Conservation (phyloP, 1,284 basidiomycete species). For the Ceraceosorus guamensis region DNA sequence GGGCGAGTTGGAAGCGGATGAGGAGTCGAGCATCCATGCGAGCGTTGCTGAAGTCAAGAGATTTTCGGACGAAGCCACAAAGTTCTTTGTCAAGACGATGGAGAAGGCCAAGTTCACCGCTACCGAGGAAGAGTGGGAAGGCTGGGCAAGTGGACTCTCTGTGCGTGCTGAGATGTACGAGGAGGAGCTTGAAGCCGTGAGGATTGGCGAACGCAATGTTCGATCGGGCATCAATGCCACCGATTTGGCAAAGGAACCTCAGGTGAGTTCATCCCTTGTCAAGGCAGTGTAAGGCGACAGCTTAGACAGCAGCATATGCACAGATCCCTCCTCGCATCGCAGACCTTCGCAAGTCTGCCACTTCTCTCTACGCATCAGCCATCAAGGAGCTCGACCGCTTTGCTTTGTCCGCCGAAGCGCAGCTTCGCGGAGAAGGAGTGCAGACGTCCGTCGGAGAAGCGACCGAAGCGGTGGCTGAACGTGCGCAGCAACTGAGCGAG, state of each 20-base stretch:
- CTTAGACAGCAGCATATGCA: too few relatives aligned
- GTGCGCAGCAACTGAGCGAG: slow-evolving; percentile 21
- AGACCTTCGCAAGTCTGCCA: slow-evolving; percentile 23
- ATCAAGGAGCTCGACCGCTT: slow-evolving; percentile 23
- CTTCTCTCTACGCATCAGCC: slow-evolving; percentile 26
- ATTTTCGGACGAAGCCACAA: slow-evolving; percentile 23
- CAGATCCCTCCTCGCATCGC: slow-evolving; percentile 21
- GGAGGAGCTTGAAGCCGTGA: slow-evolving; percentile 24
- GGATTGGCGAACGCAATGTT: slow-evolving; percentile 17
- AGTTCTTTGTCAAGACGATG: slow-evolving; percentile 34
- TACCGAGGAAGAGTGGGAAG: slow-evolving; percentile 37
- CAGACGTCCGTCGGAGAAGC: slow-evolving; percentile 20
- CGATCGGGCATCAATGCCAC: slow-evolving; percentile 13
- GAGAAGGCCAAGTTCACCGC: slow-evolving; percentile 31
- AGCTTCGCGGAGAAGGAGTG: slow-evolving; percentile 26
- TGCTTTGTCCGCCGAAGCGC: slow-evolving; percentile 15
- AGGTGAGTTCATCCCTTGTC: too few relatives aligned
- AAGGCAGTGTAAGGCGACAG: too few relatives aligned
- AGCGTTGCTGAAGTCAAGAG: slow-evolving; percentile 27
- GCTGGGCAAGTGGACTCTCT: slow-evolving; percentile 38
- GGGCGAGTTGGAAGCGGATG: slow-evolving; percentile 12
- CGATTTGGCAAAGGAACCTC: slow-evolving; percentile 8
- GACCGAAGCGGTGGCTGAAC: slow-evolving; percentile 21
- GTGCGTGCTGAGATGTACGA: slow-evolving; percentile 21
- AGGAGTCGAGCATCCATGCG: slow-evolving; percentile 25